phyloP scores from a whole-genome alignment of 2,329 filamentous ascomycete species.

The Fusarium burgessii region DNA sequence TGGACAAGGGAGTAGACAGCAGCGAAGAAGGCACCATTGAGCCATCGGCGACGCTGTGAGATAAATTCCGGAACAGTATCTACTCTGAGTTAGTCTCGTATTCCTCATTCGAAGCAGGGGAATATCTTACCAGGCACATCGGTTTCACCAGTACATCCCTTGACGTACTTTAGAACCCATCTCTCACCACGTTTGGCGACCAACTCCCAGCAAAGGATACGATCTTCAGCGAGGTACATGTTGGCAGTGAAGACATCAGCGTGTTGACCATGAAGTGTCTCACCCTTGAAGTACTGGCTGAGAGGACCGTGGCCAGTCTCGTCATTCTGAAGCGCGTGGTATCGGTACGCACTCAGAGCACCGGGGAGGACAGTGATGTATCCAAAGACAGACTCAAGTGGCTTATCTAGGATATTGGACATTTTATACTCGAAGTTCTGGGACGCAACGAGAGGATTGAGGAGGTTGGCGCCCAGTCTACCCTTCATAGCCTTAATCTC shows the following conservation, averaged over 20 bases:
- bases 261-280: conserved; percentile 94
- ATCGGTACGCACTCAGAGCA: conserved; percentile 94
- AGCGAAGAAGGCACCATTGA: conserved; percentile 98
- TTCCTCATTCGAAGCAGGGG: background rate
- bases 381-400: conserved; percentile 94
- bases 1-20: conserved; percentile 97
- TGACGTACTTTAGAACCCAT: conserved; percentile 99
- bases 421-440: conserved; percentile 99
- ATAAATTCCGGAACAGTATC: conserved; percentile 97
- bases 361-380: conserved; percentile 98
- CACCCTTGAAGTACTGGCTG: conserved; percentile 99
- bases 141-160: conserved; percentile 95
- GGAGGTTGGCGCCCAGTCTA: conserved; percentile 80
- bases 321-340: conserved; percentile 96
- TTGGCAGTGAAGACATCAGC: conserved; percentile 98
- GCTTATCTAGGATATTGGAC: conserved; percentile 99
- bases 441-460: conserved; percentile 95
- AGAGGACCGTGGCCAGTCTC: conserved; percentile 94
- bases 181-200: conserved; percentile 94
- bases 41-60: conserved; percentile 94
- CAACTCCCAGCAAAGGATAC: conserved; percentile 92
- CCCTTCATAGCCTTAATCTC: conserved; percentile 99
- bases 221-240: conserved; percentile 92
- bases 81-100: conserved; percentile 52
- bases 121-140: conserved; percentile 86